Percentiles rank a stretch among this genome's conserved stretches.
Conservation (phyloP, 805 yeast species). For the Sugiyamaella floridensis region DNA sequence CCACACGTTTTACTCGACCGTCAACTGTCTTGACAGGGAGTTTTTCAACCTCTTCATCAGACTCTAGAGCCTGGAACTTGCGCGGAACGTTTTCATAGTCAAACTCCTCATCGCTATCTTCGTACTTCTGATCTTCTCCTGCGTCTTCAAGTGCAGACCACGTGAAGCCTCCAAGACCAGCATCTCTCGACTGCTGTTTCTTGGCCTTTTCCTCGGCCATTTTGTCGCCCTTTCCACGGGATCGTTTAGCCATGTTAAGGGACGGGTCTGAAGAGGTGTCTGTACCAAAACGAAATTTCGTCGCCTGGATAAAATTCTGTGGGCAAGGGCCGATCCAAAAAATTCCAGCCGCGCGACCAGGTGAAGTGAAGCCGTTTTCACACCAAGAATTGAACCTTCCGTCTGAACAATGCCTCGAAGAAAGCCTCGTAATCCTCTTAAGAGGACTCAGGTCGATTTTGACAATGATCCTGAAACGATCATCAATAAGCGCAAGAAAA, state of each 20-base stretch:
- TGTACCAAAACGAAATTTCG: neutral
- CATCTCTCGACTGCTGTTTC: conserved; percentile 14
- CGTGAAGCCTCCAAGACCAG: conserved; percentile 10
- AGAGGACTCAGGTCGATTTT: conserved; percentile 14
- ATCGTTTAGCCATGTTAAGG: conserved; percentile 19
- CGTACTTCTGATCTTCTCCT: conserved; percentile 6
- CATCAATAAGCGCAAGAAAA: conserved; percentile 9
- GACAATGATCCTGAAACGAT: conserved; percentile 18
- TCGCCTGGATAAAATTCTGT: neutral
- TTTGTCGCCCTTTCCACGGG: conserved; percentile 18
- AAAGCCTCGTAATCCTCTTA: conserved; percentile 19
- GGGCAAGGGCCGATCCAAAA: conserved; percentile 2
- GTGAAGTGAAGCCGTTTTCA: neutral
- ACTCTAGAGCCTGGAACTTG: conserved; percentile 31
- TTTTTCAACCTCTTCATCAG: conserved; percentile 49
- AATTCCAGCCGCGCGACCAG: conserved; percentile 3
- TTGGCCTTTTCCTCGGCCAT: conserved; percentile 20
- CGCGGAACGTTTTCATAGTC: conserved; percentile 76
- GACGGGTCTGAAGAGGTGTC: neutral
- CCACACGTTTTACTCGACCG: conserved; percentile 68
- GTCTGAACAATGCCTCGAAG: conserved; percentile 19
- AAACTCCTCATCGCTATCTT: conserved; percentile 59
- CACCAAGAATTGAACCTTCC: neutral
- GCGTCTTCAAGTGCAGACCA: conserved; percentile 14
- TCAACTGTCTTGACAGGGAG: conserved; percentile 71